Conservation (phyloP, 192 early-diverging fungal genomes). For the Geosiphon pyriformis region DNA sequence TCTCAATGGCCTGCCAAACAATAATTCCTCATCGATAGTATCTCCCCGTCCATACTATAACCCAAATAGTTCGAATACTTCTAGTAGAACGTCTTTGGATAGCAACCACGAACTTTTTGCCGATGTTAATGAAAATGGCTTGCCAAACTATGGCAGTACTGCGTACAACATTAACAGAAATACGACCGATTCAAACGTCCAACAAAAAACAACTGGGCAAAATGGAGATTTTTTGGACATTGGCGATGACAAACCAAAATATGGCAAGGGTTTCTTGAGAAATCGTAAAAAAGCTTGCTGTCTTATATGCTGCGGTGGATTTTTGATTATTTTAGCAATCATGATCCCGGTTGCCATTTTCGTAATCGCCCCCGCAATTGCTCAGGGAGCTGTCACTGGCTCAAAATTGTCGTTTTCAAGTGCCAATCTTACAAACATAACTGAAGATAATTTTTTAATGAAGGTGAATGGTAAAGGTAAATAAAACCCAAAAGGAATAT, state of each 20-base stretch:
- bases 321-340: slow-evolving; percentile 41
- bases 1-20: too few species aligned
- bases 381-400: slow-evolving; percentile 43
- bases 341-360: slow-evolving; percentile 45
- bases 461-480: slow-evolving; percentile 1
- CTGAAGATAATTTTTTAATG: neutral
- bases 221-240: neutral
- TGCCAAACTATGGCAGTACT: neutral
- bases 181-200: neutral
- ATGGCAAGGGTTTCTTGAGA: neutral
- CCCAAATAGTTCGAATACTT: neutral
- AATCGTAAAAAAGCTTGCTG: slow-evolving; percentile 25
- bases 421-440: slow-evolving; percentile 5
- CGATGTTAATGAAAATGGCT: neutral
- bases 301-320: slow-evolving; percentile 46
- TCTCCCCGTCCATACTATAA: neutral
- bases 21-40: neutral
- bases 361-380: slow-evolving; percentile 50
- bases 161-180: neutral
- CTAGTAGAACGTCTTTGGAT: neutral
- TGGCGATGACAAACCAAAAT: neutral
- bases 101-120: neutral
- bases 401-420: slow-evolving; percentile 31
- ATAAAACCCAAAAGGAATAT: neutral
- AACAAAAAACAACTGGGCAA: neutral